Evolutionary conservation across 106 monocot genomes (phyloP).

Genomic region (Acorus calamus): DNA sequence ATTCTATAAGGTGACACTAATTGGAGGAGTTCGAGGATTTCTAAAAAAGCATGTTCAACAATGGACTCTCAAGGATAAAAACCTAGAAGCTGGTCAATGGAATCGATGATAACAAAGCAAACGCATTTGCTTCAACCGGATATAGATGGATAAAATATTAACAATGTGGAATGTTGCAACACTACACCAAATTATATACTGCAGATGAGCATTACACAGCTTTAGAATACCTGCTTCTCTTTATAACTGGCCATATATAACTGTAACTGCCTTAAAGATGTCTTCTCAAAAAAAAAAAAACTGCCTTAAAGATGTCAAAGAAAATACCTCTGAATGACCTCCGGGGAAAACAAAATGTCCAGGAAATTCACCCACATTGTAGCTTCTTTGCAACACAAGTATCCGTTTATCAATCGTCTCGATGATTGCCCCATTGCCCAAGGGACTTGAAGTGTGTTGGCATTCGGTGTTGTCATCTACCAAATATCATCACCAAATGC

Average conservation of each 20-base stretch:
- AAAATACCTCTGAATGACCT: constrained; percentile 89
- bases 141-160: not conserved
- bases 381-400: constrained; percentile 80
- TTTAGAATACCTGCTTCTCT: too few species aligned
- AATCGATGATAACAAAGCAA: too few species aligned
- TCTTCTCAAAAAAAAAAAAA: not conserved
- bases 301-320: not conserved
- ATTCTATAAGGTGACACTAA: too few species aligned
- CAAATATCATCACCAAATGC: not conserved
- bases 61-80: too few species aligned
- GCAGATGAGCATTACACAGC: too few species aligned
- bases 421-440: constrained; percentile 95
- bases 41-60: too few species aligned
- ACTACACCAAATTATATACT: too few species aligned
- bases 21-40: too few species aligned
- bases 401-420: constrained; percentile 73
- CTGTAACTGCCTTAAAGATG: too few species aligned
- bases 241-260: too few species aligned
- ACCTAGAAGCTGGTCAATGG: too few species aligned
- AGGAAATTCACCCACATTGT: constrained; percentile 92
- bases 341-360: constrained; percentile 97
- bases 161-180: not conserved
- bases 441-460: constrained; percentile 71
- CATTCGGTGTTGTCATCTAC: constrained; percentile 53
- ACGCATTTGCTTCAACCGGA: not conserved